These are phyloP conservation scores for Uronychia setigera DNA, from an alignment of 73 alveolate species.

Conservation along the genomic window DNA sequence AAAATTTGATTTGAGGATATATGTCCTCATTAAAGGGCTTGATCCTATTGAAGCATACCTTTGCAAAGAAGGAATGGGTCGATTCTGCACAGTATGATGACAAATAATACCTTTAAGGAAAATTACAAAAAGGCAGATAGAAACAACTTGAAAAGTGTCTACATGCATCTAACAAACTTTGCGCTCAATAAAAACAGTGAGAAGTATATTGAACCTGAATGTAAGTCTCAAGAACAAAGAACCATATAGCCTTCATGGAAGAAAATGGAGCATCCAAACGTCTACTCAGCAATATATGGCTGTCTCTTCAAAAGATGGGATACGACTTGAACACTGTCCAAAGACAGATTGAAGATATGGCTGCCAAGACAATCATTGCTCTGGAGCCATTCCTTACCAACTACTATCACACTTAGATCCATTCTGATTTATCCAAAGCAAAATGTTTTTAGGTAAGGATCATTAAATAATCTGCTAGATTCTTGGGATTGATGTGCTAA, in stretches of 20 bases:
- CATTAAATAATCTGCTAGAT: background rate
- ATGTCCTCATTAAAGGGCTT: slow-evolving; percentile 92
- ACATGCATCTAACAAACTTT: slow-evolving; percentile 93
- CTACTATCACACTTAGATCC: slow-evolving; percentile 24
- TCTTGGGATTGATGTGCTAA: slow-evolving; percentile 83
- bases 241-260: slow-evolving; percentile 25
- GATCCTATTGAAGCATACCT: slow-evolving; percentile 91
- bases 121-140: slow-evolving; percentile 84
- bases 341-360: slow-evolving; percentile 21
- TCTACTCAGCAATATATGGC: slow-evolving; percentile 11
- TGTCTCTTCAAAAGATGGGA: slow-evolving; percentile 23
- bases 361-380: slow-evolving; percentile 33
- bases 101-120: background rate
- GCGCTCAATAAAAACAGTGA: slow-evolving; percentile 79
- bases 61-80: slow-evolving; percentile 96
- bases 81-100: slow-evolving; percentile 74
- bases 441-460: slow-evolving; percentile 76
- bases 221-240: slow-evolving; percentile 7
- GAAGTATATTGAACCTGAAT: slow-evolving; percentile 39
- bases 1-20: slow-evolving; percentile 93
- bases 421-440: slow-evolving; percentile 20
- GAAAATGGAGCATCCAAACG: slow-evolving; percentile 50
- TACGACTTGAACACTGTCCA: slow-evolving; percentile 14
- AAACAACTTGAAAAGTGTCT: slow-evolving; percentile 70
- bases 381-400: slow-evolving; percentile 40